Conservation (phyloP, 148 eudicot genomes). For the Vaccinium vitisidaea region DNA sequence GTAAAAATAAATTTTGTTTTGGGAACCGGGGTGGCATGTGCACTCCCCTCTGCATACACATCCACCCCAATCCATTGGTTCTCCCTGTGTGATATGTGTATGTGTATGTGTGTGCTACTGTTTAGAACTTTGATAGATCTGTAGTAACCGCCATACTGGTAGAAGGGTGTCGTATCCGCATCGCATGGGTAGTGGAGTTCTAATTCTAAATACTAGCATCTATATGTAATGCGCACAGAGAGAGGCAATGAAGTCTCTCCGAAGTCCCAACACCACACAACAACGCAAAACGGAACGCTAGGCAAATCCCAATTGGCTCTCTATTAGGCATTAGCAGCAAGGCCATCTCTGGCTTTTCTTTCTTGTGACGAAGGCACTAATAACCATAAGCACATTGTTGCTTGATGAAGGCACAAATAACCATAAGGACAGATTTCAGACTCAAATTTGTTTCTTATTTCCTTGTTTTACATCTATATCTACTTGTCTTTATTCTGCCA, state of each 20-base stretch:
- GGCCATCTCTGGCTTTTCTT: background rate
- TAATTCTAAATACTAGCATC: background rate
- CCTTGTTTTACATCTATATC: background rate
- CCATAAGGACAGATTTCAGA: background rate
- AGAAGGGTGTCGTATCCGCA: background rate
- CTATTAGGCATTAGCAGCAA: background rate
- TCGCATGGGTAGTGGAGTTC: background rate
- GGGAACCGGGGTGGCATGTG: too few relatives aligned
- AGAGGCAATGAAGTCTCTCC: background rate
- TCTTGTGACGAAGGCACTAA: background rate
- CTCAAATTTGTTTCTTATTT: background rate
- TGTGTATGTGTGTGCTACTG: background rate
- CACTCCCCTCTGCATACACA: too few relatives aligned
- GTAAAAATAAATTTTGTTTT: too few relatives aligned
- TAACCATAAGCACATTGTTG: background rate
- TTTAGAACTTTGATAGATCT: background rate
- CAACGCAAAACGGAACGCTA: background rate
- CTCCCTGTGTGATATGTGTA: background rate
- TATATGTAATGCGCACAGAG: background rate
- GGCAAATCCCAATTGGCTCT: background rate
- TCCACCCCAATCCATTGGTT: background rate
- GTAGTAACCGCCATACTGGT: background rate
- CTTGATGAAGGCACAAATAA: background rate
- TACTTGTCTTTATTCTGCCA: background rate
- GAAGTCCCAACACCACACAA: background rate